Evolutionary conservation across 1,284 basidiomycete species (phyloP).

Genomic region (Cryptococcus sp.): DNA sequence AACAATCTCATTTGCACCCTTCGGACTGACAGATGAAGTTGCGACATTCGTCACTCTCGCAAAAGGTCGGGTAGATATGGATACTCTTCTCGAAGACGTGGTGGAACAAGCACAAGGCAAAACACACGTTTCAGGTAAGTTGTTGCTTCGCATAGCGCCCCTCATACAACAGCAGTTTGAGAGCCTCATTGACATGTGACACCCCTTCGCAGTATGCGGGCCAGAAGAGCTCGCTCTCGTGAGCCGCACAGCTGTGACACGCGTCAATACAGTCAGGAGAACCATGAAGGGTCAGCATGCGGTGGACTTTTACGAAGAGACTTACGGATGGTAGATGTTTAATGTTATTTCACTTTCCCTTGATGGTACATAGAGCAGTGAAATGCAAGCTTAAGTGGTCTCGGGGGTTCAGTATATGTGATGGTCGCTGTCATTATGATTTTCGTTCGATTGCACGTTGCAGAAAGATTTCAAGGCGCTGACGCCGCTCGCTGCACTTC

Average conservation of each 20-base stretch:
- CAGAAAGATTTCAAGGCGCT: no score
- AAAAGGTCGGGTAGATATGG: background rate
- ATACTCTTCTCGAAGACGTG: background rate
- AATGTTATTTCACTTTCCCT: background rate
- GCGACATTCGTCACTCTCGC: background rate
- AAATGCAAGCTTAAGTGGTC: no score
- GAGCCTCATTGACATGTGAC: background rate
- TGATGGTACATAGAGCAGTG: no score
- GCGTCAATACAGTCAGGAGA: slow-evolving; percentile 6
- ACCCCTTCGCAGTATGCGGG: slow-evolving; percentile 21
- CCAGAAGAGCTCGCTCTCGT: slow-evolving; percentile 13
- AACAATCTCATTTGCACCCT: no score
- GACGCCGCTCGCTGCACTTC: no score
- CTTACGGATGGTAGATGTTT: slow-evolving; percentile 26
- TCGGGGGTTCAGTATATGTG: no score
- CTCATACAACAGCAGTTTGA: background rate
- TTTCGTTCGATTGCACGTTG: no score
- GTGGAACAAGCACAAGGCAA: no score
- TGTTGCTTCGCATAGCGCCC: slow-evolving; percentile 6
- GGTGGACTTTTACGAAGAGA: slow-evolving; percentile 21
- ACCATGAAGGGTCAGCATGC: slow-evolving; percentile 16
- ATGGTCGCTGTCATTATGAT: no score
- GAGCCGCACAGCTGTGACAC: slow-evolving; percentile 11
- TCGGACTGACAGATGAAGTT: background rate
- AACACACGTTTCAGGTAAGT: slow-evolving; percentile 8